Evolutionary conservation across 1,139 yeast genomes (phyloP), one percentile per base, ranked within the genome.

Genomic region (Wickerhamiella pararugosa): DNA sequence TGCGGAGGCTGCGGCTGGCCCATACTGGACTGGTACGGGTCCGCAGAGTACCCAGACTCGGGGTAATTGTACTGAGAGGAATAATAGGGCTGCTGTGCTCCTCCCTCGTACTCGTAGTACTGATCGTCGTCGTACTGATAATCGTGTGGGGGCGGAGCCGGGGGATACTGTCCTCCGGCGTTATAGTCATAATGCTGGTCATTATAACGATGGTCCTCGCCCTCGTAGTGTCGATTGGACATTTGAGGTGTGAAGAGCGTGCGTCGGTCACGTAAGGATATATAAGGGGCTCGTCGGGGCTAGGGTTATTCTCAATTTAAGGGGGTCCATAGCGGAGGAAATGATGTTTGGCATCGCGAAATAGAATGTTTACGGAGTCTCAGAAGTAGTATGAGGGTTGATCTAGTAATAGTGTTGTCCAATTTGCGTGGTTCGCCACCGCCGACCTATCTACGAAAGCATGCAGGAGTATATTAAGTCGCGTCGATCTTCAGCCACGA

Each of bases 21-120:
- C 29, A 53, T 62, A 15, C 41, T 15, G 45, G 40, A 36, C 41
- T 44, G 46, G 40, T 46, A 42, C 10, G 59, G 57, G 21, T 55
- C 57, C 4, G 54, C 53, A 34, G 57, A 53, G 46, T 58, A 60
- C 8, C 59, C 60, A 34, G 57, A 62, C 27, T 56, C 61, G 11
- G 62, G 56, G 51, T 60, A 60, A 41, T 58, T 55, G 33, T 54
- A 48, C 42, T 55, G 45, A 21, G 49, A 56, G 33, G 51, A 52
- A 44, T 58, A 51, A 48, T 50, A 48, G 55, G 47, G 53, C 47
- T 53, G 55, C 37, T 52, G 50, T 35, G 53, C 29, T 25, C 25
- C 26, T 6, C 26, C 34, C 26, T 32, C 52, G 31, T 56, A 58
- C 32, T 46, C 53, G 44, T 56, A 50, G 42, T 52, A 49, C 29